These are phyloP conservation scores for Chionographis japonica DNA, from an alignment of 106 monocot species.

Conservation along the genomic window DNA sequence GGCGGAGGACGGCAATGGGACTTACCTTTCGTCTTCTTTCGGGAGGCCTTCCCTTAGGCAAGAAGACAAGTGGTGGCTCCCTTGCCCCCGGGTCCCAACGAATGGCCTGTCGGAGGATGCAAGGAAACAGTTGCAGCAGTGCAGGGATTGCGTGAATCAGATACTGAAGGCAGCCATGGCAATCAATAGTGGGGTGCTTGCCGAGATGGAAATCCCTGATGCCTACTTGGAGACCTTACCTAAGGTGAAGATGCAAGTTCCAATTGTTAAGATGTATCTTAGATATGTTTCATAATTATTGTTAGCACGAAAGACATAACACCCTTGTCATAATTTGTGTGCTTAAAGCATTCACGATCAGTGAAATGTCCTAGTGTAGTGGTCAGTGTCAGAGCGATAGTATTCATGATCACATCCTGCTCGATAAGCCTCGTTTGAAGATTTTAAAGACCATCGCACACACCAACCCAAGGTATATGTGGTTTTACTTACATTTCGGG, in stretches of 20 bases:
- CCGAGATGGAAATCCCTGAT: conserved; percentile 88
- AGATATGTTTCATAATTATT: too few relatives aligned
- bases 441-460: too few relatives aligned
- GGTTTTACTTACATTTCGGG: too few relatives aligned
- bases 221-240: conserved; percentile 76
- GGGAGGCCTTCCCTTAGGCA: conserved; percentile 60
- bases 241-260: conserved; percentile 38
- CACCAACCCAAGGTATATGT: too few relatives aligned
- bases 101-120: conserved; percentile 63
- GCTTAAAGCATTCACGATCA: too few relatives aligned
- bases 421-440: too few relatives aligned
- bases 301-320: too few relatives aligned
- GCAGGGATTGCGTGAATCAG: conserved; percentile 82
- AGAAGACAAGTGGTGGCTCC: conserved; percentile 99
- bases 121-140: conserved; percentile 71
- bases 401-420: too few relatives aligned
- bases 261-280: too few relatives aligned
- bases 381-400: too few relatives aligned
- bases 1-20: conserved; percentile 32
- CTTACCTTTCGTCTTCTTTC: conserved; percentile 37
- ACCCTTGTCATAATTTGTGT: too few relatives aligned
- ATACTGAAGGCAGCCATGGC: conserved; percentile 96
- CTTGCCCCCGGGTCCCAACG: conserved; percentile 72
- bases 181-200: conserved; percentile 81
- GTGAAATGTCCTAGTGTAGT: too few relatives aligned